Conservation (phyloP, 2,329 filamentous ascomycete species). For the Cladosporium sphaerospermum region DNA sequence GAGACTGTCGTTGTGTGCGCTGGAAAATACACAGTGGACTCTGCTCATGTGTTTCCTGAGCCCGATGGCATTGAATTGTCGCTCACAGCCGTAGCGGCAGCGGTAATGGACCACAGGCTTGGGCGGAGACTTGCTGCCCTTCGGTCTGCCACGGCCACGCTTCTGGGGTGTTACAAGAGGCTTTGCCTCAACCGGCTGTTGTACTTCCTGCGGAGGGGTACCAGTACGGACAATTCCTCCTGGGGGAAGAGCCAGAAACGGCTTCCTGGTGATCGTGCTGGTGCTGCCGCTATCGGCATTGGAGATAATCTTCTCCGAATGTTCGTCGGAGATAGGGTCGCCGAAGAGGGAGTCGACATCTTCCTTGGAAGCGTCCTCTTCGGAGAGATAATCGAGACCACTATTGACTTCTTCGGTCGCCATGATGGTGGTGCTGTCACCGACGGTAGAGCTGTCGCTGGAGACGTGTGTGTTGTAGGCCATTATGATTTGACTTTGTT, state of each 20-base stretch:
- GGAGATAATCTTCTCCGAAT: background rate
- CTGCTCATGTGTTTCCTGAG: constrained; percentile 8
- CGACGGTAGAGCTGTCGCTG: background rate
- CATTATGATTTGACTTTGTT: background rate
- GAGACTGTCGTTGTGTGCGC: background rate
- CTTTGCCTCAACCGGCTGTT: too few relatives aligned
- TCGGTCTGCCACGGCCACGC: background rate
- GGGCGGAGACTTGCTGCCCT: background rate
- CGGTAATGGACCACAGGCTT: background rate
- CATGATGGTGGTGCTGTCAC: background rate
- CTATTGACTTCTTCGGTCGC: background rate
- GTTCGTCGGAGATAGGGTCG: background rate
- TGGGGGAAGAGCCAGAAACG: too few relatives aligned
- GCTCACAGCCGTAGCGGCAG: constrained; percentile 9
- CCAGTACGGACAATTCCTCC: too few relatives aligned
- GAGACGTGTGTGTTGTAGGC: background rate
- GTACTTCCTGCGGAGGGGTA: too few relatives aligned
- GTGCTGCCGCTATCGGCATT: background rate
- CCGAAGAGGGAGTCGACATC: background rate
- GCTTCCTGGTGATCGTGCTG: background rate
- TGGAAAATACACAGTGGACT: constrained; percentile 2
- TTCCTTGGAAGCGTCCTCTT: background rate
- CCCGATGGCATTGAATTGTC: background rate
- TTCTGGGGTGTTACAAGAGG: background rate
- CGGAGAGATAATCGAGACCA: background rate